Percentiles rank a stretch among this genome's conserved stretches.
These are phyloP conservation scores for Fusarium udum DNA, from an alignment of 2,329 filamentous ascomycete genomes.

Conservation along the genomic window DNA sequence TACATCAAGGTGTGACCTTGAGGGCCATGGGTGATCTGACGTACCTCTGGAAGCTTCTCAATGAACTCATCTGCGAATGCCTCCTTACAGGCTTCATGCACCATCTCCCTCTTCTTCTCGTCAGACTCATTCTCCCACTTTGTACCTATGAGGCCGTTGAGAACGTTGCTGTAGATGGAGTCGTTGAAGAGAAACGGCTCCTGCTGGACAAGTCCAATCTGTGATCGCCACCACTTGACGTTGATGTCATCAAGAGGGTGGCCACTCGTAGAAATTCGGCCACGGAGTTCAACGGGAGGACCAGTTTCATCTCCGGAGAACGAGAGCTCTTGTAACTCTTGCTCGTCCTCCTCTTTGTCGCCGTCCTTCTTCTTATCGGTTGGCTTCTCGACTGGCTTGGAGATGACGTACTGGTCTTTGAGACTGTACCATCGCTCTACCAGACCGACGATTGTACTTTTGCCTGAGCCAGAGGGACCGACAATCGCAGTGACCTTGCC, in stretches of 20 bases:
- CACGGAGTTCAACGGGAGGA: constrained; percentile 57
- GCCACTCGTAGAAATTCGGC: constrained; percentile 60
- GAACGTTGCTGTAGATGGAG: constrained; percentile 70
- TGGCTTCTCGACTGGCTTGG: constrained; percentile 58
- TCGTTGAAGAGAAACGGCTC: constrained; percentile 75
- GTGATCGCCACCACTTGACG: constrained; percentile 68
- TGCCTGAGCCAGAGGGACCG: constrained; percentile 76
- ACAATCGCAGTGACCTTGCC: constrained; percentile 80
- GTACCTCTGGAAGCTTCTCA: constrained; percentile 65
- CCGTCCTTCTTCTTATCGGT: constrained; percentile 37
- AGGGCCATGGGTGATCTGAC: too few relatives aligned
- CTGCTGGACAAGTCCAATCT: constrained; percentile 73
- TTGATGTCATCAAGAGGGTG: constrained; percentile 66
- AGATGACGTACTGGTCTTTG: constrained; percentile 59
- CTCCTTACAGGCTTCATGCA: constrained; percentile 70
- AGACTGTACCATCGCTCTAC: constrained; percentile 77
- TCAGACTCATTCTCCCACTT: constrained; percentile 61
- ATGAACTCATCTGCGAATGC: constrained; percentile 77
- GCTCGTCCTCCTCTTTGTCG: not conserved
- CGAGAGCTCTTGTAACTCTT: not conserved
- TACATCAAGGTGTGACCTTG: too few relatives aligned
- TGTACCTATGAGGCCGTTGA: constrained; percentile 64
- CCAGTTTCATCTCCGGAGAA: constrained; percentile 48
- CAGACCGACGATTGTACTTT: constrained; percentile 77
- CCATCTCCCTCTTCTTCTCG: constrained; percentile 66